Evolutionary conservation across 225 moss, liverwort and hornwort species (phyloP), one percentile per base, ranked within the genome.

Genomic region (Pseudoscleropodium purum): DNA sequence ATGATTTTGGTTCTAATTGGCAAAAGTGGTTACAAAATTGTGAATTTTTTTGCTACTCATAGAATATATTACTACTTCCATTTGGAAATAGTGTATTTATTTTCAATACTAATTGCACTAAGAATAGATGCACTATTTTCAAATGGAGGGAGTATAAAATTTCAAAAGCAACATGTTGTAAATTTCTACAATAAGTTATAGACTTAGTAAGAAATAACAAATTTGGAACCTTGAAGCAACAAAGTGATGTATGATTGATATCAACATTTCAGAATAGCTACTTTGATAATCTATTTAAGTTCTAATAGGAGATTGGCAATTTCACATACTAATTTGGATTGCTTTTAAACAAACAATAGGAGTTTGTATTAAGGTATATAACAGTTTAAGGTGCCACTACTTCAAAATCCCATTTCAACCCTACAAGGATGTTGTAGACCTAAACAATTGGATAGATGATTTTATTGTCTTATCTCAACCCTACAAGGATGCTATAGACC

Each of bases 221-320:
- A 54, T 16, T 78, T 56, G 0, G 13, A 78, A 56, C 10, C 15
- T 78, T 25, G 13, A 54, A 78, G 24, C 9, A 36, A 78, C 3
- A 54, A 54, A 36, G 9, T 36, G 6, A 37, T 78, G 10, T 25
- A 36, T 24, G 2, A 77, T 57, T 21, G 8, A 36, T 52, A 77
- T 0, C 1, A 0, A 2, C 3, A 23, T 1, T 0, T 14, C 0
- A 3, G 0, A 78, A 37, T 10, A 78, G 2, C 6, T 1, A 56
- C 15, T 37, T 78, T 78, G 15, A 37, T 76, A 18, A 45, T 76
- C 36, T 67, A 36, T 6, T 30, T 3, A 37, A n/a, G 2, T 54
- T 77, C 8, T 9, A 23, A 51, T 33, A 49, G 10, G 34, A 76
- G 5, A 13, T 11, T 49, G 12, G 1, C 0, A 1, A 47, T 75